A percentile compares a stretch with the other conserved stretches of the same genome.
Conservation (phyloP, 2,329 filamentous ascomycete genomes). For the Kalaharituber pfeilii region DNA sequence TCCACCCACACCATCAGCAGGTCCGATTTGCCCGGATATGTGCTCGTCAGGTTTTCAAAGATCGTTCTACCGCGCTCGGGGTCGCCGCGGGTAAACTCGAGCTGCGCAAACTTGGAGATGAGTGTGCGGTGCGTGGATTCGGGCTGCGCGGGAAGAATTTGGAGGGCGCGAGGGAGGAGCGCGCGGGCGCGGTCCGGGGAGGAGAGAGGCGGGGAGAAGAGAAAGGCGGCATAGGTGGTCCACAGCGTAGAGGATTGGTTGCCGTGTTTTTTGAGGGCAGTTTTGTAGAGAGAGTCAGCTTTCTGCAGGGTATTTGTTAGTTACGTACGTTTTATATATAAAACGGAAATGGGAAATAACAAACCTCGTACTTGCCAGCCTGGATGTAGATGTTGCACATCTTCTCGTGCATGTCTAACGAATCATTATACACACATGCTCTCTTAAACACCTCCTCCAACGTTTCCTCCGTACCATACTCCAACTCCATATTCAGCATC, state of each 20-base stretch:
- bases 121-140: slow-evolving; percentile 51
- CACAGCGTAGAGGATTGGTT: slow-evolving; percentile 64
- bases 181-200: slow-evolving; percentile 57
- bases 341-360: slow-evolving; percentile 29
- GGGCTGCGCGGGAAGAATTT: slow-evolving; percentile 50
- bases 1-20: slow-evolving; percentile 87
- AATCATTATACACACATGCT: slow-evolving; percentile 85
- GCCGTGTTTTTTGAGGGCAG: slow-evolving; percentile 76
- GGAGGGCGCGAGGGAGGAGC: slow-evolving; percentile 65
- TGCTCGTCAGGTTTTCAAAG: slow-evolving; percentile 70
- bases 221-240: slow-evolving; percentile 88
- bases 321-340: neutral
- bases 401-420: slow-evolving; percentile 73
- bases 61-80: slow-evolving; percentile 84
- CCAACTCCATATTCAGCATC: slow-evolving; percentile 81
- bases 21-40: slow-evolving; percentile 77
- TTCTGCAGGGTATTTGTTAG: slow-evolving; percentile 37
- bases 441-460: slow-evolving; percentile 77
- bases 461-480: slow-evolving; percentile 67
- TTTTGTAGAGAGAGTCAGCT: slow-evolving; percentile 75
- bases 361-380: slow-evolving; percentile 67
- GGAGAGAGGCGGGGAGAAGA: slow-evolving; percentile 50
- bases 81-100: slow-evolving; percentile 84
- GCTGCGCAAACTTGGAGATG: slow-evolving; percentile 71
- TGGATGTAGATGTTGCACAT: slow-evolving; percentile 91